Base-by-base conservation (phyloP, 2,329 filamentous ascomycete species). In the Phaeosphaeriaceae sp. region DNA sequence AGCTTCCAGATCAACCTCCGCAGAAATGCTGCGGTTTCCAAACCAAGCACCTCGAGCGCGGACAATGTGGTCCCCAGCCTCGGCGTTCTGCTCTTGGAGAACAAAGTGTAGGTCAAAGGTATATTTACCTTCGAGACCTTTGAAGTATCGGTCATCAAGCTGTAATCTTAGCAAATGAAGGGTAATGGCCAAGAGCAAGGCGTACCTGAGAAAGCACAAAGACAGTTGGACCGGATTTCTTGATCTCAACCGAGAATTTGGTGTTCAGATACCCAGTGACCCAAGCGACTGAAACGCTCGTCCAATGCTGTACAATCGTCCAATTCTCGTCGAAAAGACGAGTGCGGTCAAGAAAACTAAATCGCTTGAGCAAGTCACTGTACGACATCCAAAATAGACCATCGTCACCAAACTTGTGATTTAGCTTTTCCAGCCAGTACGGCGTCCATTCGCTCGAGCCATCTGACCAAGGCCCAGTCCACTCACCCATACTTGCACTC, bases 381-480 rank as follows among this genome's bases (percentile, higher is more conserved):
- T 83, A 86, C 1, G 77, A 79, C 52, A 85, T 84, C 81, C 82
- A 86, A 66, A 86, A 85, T 21, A 83, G 52, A 6, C 88, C 89
- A 60, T 92, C 88, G 57, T 90, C 87, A 26, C 87, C 88, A 61
- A 92, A 92, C 16, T 81, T 83, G 65, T 92, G 88, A 33, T 81
- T 78, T 1, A 93, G 79, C 58, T 87, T 85, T 44, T 85, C 73
- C 71, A 93, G 83, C 83, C 87, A 90, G 57, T 92, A 87, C 0
- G 88, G 79, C 1, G 87, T 93, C 90, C 90, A 95, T 71, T 93
- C 86, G 61, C 88, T 87, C 12, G 87, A 90, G 1, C 90, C 90
- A 63, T 94, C 90, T 20, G 83, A 85, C 89, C 89, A 94, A 1
- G 88, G 79, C 0, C 90, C 90, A 33, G 83, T 88, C 89, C 90